These are phyloP conservation scores for Penicillium chermesinum DNA, from an alignment of 495 filamentous ascomycete genomes.

Conservation along the genomic window DNA sequence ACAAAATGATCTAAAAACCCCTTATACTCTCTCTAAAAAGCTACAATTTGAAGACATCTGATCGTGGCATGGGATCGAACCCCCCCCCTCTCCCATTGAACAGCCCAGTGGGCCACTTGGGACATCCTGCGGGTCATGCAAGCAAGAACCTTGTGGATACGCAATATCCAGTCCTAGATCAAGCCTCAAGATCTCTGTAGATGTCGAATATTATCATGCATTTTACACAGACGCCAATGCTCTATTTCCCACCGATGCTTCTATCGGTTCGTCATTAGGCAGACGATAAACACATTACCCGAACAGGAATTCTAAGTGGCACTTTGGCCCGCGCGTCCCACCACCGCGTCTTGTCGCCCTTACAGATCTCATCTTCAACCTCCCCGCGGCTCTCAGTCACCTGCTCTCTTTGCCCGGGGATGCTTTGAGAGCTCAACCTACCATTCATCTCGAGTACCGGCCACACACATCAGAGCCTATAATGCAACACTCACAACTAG, in stretches of 20 bases:
- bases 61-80: not conserved
- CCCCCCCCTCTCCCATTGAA: no score
- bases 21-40: not conserved
- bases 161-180: not conserved
- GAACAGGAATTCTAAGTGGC: conserved; percentile 44
- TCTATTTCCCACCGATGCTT: not conserved
- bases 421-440: not conserved
- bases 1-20: not conserved
- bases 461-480: conserved; percentile 9
- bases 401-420: not conserved
- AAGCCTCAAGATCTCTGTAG: no score
- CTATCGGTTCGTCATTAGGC: not conserved
- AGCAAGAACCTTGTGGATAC: not conserved
- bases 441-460: not conserved
- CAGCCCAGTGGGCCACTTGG: not conserved
- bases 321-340: conserved; percentile 21
- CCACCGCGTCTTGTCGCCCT: conserved; percentile 8
- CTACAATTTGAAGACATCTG: not conserved
- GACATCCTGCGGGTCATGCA: not conserved
- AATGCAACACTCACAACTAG: conserved; percentile 76
- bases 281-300: conserved; percentile 37
- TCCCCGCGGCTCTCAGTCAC: not conserved
- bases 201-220: no score
- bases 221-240: conserved; percentile 6
- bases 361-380: not conserved